Conservation (phyloP, 1,284 basidiomycete genomes). For the Ceratobasidium sp. region DNA sequence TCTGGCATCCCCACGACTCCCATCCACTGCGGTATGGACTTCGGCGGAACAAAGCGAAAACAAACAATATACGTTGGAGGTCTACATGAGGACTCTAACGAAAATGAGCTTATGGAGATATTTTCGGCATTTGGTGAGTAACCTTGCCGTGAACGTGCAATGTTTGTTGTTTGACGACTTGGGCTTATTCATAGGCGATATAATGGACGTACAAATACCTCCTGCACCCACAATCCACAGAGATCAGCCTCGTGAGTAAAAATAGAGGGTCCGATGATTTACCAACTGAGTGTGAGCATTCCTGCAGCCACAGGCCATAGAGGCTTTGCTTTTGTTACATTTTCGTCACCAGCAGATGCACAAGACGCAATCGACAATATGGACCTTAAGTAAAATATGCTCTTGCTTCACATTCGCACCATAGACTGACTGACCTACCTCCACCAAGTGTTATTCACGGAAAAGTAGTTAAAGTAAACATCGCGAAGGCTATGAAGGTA, state of each 20-base stretch:
- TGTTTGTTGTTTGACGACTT: not conserved
- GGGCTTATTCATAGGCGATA: constrained; percentile 70
- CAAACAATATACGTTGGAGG: constrained; percentile 86
- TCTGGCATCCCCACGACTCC: not conserved
- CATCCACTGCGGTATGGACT: constrained; percentile 32
- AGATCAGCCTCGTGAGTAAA: constrained; percentile 43
- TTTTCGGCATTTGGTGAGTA: constrained; percentile 83
- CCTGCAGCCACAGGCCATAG: constrained; percentile 77
- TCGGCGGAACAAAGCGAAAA: constrained; percentile 81
- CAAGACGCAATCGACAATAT: constrained; percentile 91
- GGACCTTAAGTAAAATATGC: constrained; percentile 81
- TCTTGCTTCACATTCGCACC: not conserved
- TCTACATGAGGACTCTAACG: constrained; percentile 81
- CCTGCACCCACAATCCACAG: constrained; percentile 72
- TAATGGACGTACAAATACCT: constrained; percentile 85
- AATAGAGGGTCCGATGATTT: constrained; percentile 38
- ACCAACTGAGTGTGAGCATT: constrained; percentile 47
- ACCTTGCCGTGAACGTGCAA: constrained; percentile 24
- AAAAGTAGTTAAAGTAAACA: constrained; percentile 80
- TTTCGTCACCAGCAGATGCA: constrained; percentile 78
- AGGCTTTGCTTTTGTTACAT: constrained; percentile 86
- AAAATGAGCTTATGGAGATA: constrained; percentile 72
- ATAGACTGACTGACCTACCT: not conserved
- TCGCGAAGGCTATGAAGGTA: constrained; percentile 79
- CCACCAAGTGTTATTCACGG: constrained; percentile 58